Evolutionary conservation across 83 land plant species (phyloP).

Genomic region (Picea abies): DNA sequence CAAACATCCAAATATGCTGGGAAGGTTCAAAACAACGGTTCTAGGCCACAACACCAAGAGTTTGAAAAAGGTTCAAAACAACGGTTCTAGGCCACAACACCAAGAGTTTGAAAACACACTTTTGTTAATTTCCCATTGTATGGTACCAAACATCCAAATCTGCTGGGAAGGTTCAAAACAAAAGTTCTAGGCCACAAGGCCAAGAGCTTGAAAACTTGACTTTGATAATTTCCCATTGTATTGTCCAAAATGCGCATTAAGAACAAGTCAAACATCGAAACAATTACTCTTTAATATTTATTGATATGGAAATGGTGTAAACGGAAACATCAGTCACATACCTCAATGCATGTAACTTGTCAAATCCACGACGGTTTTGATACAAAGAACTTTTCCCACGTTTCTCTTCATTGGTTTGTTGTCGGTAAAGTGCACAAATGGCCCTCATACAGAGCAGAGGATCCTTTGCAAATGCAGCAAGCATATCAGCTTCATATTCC

Average conservation of each 20-base stretch:
- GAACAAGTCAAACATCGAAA: not conserved
- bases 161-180: too few relatives aligned
- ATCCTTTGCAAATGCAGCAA: slow-evolving; percentile 42
- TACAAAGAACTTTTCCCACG: slow-evolving; percentile 22
- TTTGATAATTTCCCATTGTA: not conserved
- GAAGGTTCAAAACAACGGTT: too few relatives aligned
- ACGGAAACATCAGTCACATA: slow-evolving; percentile 11
- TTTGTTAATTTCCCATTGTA: too few relatives aligned
- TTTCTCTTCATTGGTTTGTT: slow-evolving; percentile 36
- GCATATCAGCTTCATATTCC: slow-evolving; percentile 63
- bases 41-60: too few relatives aligned
- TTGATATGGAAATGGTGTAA: not conserved
- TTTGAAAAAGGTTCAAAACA: too few relatives aligned
- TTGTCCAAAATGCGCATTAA: not conserved
- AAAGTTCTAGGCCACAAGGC: too few relatives aligned
- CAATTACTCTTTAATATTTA: not conserved
- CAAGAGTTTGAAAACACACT: too few relatives aligned
- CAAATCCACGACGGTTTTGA: slow-evolving; percentile 45
- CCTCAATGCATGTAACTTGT: slow-evolving; percentile 43
- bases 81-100: too few relatives aligned
- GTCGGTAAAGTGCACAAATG: slow-evolving; percentile 61
- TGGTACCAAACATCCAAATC: too few relatives aligned
- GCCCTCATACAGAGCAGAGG: slow-evolving; percentile 52
- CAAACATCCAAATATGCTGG: too few relatives aligned
- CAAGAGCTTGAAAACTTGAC: too few relatives aligned